Evolutionary conservation across 106 monocot genomes (phyloP).

Genomic region (Ottelia alismoides): DNA sequence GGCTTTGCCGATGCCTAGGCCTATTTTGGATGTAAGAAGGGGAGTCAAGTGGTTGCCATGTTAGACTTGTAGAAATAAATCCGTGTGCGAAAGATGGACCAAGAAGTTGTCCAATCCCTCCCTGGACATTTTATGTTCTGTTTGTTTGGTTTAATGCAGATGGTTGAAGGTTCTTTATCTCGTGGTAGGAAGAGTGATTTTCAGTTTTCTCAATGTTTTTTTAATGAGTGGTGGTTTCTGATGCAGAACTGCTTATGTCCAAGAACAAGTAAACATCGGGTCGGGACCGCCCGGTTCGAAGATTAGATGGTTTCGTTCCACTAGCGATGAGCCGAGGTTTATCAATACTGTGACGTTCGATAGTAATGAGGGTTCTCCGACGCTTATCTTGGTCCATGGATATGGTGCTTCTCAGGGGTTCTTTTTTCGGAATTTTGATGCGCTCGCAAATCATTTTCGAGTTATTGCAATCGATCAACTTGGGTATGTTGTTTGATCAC

Average conservation of each 20-base stretch:
- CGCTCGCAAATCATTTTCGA: conserved; percentile 60
- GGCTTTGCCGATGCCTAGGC: too few species aligned
- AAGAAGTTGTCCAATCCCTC: too few species aligned
- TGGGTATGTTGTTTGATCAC: too few species aligned
- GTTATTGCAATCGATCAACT: conserved; percentile 88
- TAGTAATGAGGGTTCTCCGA: conserved; percentile 55
- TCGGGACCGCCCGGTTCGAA: conserved; percentile 84
- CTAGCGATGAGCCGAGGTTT: conserved; percentile 73
- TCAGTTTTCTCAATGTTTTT: too few species aligned
- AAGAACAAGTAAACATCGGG: conserved; percentile 90
- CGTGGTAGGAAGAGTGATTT: too few species aligned
- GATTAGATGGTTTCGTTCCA: conserved; percentile 81
- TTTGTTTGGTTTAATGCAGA: too few species aligned
- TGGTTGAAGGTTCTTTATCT: too few species aligned
- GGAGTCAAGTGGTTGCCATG: too few species aligned
- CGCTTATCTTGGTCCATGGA: conserved; percentile 91
- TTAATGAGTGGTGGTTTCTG: neutral
- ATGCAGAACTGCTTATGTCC: conserved; percentile 69
- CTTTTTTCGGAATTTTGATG: conserved; percentile 93
- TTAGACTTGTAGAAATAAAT: too few species aligned
- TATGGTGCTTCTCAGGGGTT: conserved; percentile 98
- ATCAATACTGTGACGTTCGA: conserved; percentile 93
- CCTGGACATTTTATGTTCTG: too few species aligned
- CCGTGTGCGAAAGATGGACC: too few species aligned
- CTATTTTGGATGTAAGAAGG: too few species aligned